These are phyloP conservation scores for Myriosclerotinia scirpicola DNA, from an alignment of 2,329 filamentous ascomycete genomes.

Conservation along the genomic window DNA sequence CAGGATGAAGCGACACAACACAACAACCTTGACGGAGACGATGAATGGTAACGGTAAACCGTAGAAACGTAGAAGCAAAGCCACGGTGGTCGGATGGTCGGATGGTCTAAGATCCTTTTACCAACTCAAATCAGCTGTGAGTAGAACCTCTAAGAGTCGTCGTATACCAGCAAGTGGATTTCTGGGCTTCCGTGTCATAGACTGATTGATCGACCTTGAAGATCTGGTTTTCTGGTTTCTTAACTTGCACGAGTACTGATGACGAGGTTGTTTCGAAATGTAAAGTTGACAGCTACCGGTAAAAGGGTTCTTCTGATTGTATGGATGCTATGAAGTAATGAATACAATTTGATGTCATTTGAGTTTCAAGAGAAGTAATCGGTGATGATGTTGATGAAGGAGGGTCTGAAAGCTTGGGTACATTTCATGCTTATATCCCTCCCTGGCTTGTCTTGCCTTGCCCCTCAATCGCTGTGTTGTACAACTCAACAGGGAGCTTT, in stretches of 20 bases:
- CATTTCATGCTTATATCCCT: slow-evolving; percentile 1
- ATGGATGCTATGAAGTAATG: neutral
- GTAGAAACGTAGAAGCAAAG: neutral
- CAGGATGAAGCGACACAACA: neutral
- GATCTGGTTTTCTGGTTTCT: neutral
- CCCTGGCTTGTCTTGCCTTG: neutral
- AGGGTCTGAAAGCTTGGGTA: slow-evolving; percentile 4
- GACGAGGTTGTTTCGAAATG: neutral
- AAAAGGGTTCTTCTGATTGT: neutral
- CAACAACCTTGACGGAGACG: slow-evolving; percentile 2
- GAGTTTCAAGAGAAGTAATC: neutral
- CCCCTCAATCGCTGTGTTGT: slow-evolving; percentile 21
- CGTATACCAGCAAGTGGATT: neutral
- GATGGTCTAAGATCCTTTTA: too few relatives aligned
- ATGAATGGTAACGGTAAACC: neutral
- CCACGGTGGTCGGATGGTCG: neutral
- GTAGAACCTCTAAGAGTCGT: neutral
- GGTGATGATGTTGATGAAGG: neutral
- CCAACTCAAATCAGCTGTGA: neutral
- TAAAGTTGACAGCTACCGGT: neutral
- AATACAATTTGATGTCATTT: slow-evolving; percentile 4
- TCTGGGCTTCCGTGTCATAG: slow-evolving; percentile 5
- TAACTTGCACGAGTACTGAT: neutral
- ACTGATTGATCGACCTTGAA: slow-evolving; percentile 16
- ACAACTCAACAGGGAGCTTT: neutral